Evolutionary conservation across 805 yeast species (phyloP).

Genomic region (Brettanomyces anomalus): DNA sequence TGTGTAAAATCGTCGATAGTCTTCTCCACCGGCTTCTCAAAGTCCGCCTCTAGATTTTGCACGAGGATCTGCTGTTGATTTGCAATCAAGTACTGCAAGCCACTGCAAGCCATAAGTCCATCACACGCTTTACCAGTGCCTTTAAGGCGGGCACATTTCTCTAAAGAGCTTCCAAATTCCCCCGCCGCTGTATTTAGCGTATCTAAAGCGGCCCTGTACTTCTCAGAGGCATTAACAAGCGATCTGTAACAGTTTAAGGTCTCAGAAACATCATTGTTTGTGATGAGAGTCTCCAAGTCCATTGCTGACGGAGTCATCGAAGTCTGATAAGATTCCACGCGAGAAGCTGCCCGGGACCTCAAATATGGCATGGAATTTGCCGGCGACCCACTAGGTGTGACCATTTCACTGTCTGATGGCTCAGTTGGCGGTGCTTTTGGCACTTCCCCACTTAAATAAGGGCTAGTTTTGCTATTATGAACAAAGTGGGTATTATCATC

Average conservation of each 20-base stretch:
- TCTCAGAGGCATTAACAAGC: slow-evolving; percentile 36
- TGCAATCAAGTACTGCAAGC: slow-evolving; percentile 65
- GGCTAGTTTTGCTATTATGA: neutral
- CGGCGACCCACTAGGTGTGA: neutral
- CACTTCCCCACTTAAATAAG: neutral
- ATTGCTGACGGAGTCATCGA: slow-evolving; percentile 44
- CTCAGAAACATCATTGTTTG: slow-evolving; percentile 47
- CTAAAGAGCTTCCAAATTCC: slow-evolving; percentile 63
- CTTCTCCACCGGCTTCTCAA: slow-evolving; percentile 43
- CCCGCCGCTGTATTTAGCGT: slow-evolving; percentile 52
- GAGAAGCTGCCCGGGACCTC: slow-evolving; percentile 5
- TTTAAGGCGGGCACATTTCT: slow-evolving; percentile 50
- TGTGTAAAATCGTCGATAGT: slow-evolving; percentile 36
- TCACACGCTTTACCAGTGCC: slow-evolving; percentile 54
- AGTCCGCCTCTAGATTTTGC: slow-evolving; percentile 41
- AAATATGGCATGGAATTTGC: neutral
- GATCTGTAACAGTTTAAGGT: slow-evolving; percentile 41
- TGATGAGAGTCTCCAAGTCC: slow-evolving; percentile 52
- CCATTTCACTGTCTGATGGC: neutral
- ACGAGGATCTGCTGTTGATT: slow-evolving; percentile 71
- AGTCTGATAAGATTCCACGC: slow-evolving; percentile 26
- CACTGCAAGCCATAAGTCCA: slow-evolving; percentile 64
- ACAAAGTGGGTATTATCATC: neutral
- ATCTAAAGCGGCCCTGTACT: slow-evolving; percentile 38
- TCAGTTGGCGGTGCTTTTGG: too few relatives aligned